Evolutionary conservation across 805 yeast genomes (phyloP), one percentile per base, ranked within the genome.

Genomic region (Saccharomycopsis capsularis): DNA sequence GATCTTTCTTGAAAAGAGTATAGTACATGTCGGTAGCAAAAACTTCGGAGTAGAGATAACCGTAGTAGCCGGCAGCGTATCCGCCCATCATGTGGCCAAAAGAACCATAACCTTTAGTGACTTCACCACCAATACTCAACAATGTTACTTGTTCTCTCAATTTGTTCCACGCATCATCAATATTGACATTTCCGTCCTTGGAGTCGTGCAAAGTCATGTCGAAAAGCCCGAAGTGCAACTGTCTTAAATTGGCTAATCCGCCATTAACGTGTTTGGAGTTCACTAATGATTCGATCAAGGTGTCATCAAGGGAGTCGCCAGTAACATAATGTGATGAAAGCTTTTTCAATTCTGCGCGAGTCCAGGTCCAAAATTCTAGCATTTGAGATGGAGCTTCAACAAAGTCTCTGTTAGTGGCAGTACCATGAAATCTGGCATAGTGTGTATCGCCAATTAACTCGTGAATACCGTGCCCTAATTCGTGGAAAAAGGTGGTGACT

Each of bases 321-420:
- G 81, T 70, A 46, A 74, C 67, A 62, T 82, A 85, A 63, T 87
- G 95, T 19, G 75, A 69, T 0, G 91, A 81, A 47, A 87, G 65
- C 7, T 62, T 60, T 56, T 69, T 73, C 55, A 87, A 68, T 63
- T 79, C 81, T 36, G 71, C 67, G 47, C 72, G 72, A 47, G 81
- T 75, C 95, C 95, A 87, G 35, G 90, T 82, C 87, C 93, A 87
- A 63, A 79, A 84, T 64, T 87, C 95, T 57, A 87, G 70, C 81
- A 87, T 78, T 68, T 87, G 95, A 1, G 95, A 86, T 24, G 95
- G 96, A 51, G 91, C 86, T 65, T 87, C 95, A 44, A 87, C 95
- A 66, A 87, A 87, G 66, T 87, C 95, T 75, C 93, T 74, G 35
- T 84, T 79, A 40, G 85, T 91, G 36, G 76, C 70, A 27, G 90